Base-by-base conservation (phyloP, 805 yeast species). In the Teunomyces lycoperdinae region DNA sequence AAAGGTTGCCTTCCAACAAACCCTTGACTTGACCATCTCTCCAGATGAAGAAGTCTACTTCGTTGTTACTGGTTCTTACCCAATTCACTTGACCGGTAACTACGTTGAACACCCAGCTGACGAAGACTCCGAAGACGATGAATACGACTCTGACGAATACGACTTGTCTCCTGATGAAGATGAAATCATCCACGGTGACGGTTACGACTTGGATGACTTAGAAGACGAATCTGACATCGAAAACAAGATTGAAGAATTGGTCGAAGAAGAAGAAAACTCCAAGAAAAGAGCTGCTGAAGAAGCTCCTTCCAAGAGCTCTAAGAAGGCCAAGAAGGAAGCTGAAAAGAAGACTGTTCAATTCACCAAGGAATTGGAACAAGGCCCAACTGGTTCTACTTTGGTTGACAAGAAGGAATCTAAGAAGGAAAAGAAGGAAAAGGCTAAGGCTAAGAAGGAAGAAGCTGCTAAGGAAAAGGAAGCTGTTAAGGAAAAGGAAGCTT, bases 91-190 rank as follows among this genome's bases (percentile, higher is more conserved):
- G 60, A 78, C 88, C 58, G 99, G 99, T 77, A 92, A 94, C 84
- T 90, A 85, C 73, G 85, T 94, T 64, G 96, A 88, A 70, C 97
- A 91, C 71, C 97, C 98, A 68, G 89, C 83, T 62, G 96, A 91
- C 63, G 81, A 76, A 38, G 85, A 80, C 46, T 80, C 76, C 49
- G 79, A 77, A 44, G 82, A 75, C 44, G 73, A 70, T 33, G 78
- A 74, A 49, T 57, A 58, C 44, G 80, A 76, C 41, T 79, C 76
- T 38, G 83, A 76, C 45, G 87, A 80, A 52, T 79, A 80, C 64
- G 85, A 81, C 67, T 77, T 83, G 68, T 84, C 89, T 43, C 89
- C 88, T 48, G 90, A 84, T 71, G 89, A 84, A 64, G 89, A 84
- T 60, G 91, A 84, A 67, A 64, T 82, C 54, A 50, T 81, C 53